Percentiles rank a stretch among this genome's conserved stretches.
Evolutionary conservation across 805 yeast genomes (phyloP).

Genomic region (Ogataea methylovora): DNA sequence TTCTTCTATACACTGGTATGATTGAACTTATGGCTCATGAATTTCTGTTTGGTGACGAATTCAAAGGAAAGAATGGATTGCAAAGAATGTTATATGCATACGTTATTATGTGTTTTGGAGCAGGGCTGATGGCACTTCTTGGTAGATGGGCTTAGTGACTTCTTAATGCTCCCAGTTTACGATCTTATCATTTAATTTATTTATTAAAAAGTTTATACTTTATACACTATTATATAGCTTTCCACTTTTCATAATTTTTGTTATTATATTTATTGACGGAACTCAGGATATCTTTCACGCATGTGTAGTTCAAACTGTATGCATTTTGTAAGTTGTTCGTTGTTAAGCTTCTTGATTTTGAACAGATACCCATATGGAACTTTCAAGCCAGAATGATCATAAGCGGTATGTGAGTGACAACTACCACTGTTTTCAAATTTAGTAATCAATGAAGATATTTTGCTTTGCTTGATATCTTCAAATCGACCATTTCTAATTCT

Average conservation of each 20-base stretch:
- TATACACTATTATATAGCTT: not conserved
- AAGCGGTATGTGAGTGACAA: no score
- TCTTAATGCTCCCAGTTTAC: no score
- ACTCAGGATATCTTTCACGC: not conserved
- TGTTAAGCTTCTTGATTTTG: not conserved
- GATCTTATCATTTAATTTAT: not conserved
- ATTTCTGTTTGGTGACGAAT: slow-evolving; percentile 52
- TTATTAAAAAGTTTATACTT: not conserved
- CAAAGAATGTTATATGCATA: slow-evolving; percentile 45
- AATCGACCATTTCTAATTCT: not conserved
- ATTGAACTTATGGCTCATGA: slow-evolving; percentile 80
- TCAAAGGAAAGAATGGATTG: slow-evolving; percentile 52
- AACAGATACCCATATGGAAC: not conserved
- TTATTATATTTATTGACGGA: not conserved
- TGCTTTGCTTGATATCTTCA: not conserved
- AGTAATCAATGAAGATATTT: not conserved
- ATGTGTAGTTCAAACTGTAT: not conserved
- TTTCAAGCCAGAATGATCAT: no score
- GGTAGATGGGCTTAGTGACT: slow-evolving; percentile 59
- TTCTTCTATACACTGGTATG: slow-evolving; percentile 67
- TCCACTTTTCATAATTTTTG: not conserved
- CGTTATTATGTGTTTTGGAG: slow-evolving; percentile 50
- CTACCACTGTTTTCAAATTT: not conserved
- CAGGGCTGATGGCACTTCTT: slow-evolving; percentile 70
- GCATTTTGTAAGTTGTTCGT: not conserved